A percentile compares a stretch with the other conserved stretches of the same genome.
These are phyloP conservation scores for Bryum argenteum DNA, from an alignment of 225 moss, liverwort and hornwort genomes.

Conservation along the genomic window DNA sequence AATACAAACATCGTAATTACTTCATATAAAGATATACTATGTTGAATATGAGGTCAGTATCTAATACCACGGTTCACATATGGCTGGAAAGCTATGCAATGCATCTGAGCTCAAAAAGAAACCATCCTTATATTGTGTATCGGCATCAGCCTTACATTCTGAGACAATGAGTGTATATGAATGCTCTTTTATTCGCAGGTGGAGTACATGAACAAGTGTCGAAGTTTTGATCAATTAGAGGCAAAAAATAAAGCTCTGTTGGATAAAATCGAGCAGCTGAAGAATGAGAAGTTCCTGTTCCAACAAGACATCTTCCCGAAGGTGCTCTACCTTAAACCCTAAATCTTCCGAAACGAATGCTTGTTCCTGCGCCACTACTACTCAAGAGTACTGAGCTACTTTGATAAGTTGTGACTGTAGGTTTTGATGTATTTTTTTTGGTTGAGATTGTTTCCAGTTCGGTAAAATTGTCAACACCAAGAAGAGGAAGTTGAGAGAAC, in stretches of 20 bases:
- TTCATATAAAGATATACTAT: too few relatives aligned
- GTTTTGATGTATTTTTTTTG: neutral
- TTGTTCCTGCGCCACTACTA: neutral
- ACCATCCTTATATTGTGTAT: too few relatives aligned
- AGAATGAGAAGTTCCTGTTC: conserved; percentile 56
- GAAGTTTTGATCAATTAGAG: conserved; percentile 50
- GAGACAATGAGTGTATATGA: too few relatives aligned
- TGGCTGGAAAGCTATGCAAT: too few relatives aligned
- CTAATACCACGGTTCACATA: too few relatives aligned
- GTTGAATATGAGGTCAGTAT: too few relatives aligned
- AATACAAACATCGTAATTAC: too few relatives aligned
- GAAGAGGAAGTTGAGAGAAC: conserved; percentile 58
- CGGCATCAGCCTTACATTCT: too few relatives aligned
- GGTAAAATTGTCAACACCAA: conserved; percentile 68
- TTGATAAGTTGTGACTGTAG: neutral
- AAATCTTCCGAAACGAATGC: neutral
- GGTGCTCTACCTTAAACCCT: conserved; percentile 33
- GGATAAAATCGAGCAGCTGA: conserved; percentile 45
- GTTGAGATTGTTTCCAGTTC: conserved; percentile 37
- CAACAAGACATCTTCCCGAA: conserved; percentile 61
- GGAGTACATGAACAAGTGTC: conserved; percentile 51
- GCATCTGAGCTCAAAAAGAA: too few relatives aligned
- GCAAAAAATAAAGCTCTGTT: conserved; percentile 40
- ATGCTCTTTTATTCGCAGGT: too few relatives aligned
- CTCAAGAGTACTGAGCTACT: neutral